A percentile compares a stretch with the other conserved stretches of the same genome.
Evolutionary conservation across 192 early-diverging fungal genomes (phyloP).

Genomic region (Radiomyces spectabilis): DNA sequence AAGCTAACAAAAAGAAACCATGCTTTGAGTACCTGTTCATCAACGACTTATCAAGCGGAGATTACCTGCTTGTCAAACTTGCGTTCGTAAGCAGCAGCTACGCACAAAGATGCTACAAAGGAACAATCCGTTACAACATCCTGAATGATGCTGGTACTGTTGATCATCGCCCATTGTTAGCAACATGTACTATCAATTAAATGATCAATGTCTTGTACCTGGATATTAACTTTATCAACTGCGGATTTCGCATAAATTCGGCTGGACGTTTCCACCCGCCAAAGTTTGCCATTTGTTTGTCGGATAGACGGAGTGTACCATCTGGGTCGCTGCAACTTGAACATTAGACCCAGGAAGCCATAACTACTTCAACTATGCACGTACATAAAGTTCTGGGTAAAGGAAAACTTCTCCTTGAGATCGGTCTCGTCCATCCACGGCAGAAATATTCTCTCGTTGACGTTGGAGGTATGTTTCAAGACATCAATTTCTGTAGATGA

Average conservation of each 20-base stretch:
- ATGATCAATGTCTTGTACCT: constrained; percentile 9
- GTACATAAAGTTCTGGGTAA: constrained; percentile 39
- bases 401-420: constrained; percentile 51
- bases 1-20: constrained; percentile 35
- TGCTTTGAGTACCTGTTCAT: background rate
- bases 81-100: constrained; percentile 72
- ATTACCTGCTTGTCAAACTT: constrained; percentile 62
- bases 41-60: no score
- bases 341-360: no score
- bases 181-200: background rate
- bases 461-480: constrained; percentile 55
- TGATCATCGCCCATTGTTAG: background rate
- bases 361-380: no score
- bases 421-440: constrained; percentile 67
- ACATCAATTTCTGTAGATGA: constrained; percentile 50
- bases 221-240: constrained; percentile 62
- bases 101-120: constrained; percentile 88
- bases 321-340: constrained; percentile 59
- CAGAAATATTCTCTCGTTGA: constrained; percentile 65
- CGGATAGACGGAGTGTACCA: constrained; percentile 63
- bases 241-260: constrained; percentile 59
- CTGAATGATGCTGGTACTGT: constrained; percentile 59
- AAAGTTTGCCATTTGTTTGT: constrained; percentile 67
- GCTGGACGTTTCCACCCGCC: constrained; percentile 77
- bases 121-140: constrained; percentile 94